Base-by-base conservation (phyloP, 2,329 filamentous ascomycete species). In the Aspergillus pseudoviridinutans region DNA sequence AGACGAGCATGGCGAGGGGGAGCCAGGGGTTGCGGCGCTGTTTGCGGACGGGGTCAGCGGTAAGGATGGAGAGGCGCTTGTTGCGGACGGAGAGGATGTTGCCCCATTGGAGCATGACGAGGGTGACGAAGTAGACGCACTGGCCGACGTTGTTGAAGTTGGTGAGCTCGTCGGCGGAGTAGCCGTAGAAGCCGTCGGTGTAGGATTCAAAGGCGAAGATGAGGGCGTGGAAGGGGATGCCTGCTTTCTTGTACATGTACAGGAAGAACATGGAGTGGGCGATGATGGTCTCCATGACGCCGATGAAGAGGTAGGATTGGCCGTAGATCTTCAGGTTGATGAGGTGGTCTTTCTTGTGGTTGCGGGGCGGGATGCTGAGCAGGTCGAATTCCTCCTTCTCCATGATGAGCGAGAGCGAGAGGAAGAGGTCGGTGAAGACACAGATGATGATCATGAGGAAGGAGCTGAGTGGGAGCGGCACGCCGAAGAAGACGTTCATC, bases 371-470 rank as follows among this genome's bases (percentile, higher is more conserved):
- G 0, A 82, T 72, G 3, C 74, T 76, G 20, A 84, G 71, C 0
- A 84, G 74, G 54, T 83, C 80, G 54, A 81, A 82, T 53, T 84
- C 81, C 52, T 82, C 79, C 62, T 81, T 80, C 53, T 84, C 81
- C 80, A 82, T 82, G 58, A 83, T 82, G 2, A 83, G 69, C 0
- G 79, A 79, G 0, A 83, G 67, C 0, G 78, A 79, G 2, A 81
- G 68, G 69, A 83, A 83, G 0, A 82, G 69, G 63, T 83, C 81
- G 12, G 80, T 83, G 58, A 83, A 83, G 58, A 83, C 79, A 56
- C 81, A 84, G 52, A 83, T 82, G 59, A 83, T 81, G 61, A 83
- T 83, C 81, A 84, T 84, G 46, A 84, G 74, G 65, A 84, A 84
- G 0, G 80, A 76, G 42, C 74, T 79, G 0, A 84, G 64, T 0